Conservation (phyloP, 768 basidiomycete species). For the Russula dissimulans region DNA sequence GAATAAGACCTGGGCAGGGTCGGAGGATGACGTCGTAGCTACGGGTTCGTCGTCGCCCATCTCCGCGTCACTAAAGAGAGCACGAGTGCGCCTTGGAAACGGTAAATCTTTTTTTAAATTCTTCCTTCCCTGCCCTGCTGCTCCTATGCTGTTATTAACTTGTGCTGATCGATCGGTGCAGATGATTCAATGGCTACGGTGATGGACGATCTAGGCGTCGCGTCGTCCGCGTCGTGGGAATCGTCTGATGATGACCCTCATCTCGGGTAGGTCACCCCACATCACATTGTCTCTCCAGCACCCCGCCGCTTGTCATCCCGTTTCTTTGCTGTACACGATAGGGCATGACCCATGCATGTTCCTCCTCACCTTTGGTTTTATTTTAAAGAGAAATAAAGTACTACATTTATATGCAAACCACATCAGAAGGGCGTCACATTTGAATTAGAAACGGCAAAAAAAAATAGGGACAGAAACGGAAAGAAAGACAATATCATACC, state of each 20-base stretch:
- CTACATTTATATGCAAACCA: too few relatives aligned
- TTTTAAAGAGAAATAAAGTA: too few relatives aligned
- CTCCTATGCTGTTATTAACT: too few relatives aligned
- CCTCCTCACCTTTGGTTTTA: too few relatives aligned
- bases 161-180: slow-evolving; percentile 14
- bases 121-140: not conserved
- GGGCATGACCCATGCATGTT: too few relatives aligned
- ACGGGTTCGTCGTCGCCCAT: slow-evolving; percentile 19
- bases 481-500: too few relatives aligned
- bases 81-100: slow-evolving; percentile 25
- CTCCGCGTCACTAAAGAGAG: slow-evolving; percentile 19
- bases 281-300: slow-evolving; percentile 54
- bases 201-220: not conserved
- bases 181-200: slow-evolving; percentile 42
- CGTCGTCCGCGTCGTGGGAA: slow-evolving; percentile 19
- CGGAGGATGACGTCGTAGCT: not conserved
- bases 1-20: not conserved
- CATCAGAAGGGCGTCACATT: too few relatives aligned
- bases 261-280: slow-evolving; percentile 58
- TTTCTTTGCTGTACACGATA: not conserved
- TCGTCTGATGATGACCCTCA: slow-evolving; percentile 59
- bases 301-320: slow-evolving; percentile 31
- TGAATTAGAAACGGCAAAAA: too few relatives aligned
- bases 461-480: too few relatives aligned
- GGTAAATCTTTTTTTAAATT: slow-evolving; percentile 25